Evolutionary conservation across 768 basidiomycete species (phyloP), one percentile per base, ranked within the genome.

Genomic region (Boletus rubroflammeus): DNA sequence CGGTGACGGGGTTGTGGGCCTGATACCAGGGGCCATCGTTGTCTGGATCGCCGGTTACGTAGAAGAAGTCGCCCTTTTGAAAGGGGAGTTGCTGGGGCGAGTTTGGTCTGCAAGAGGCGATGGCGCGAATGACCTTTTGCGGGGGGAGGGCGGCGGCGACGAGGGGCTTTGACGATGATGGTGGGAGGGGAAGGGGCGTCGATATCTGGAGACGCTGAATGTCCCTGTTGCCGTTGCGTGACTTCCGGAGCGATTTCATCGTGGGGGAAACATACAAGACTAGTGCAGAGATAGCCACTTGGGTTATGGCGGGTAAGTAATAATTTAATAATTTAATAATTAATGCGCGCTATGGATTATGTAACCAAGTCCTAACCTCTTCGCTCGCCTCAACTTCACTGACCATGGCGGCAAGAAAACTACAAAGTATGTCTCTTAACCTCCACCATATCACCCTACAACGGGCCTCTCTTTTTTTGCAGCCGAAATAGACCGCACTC

Each of bases 401-500:
- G 59, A 74, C 70, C 71, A 94, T 94, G 92, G 92, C 92, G 59
- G 90, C 90, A 64, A 75, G 92, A 73, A 94, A 94, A 76, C 81
- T 94, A 58, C 92, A 94, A 80, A 86, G 92, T 92, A 61, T 54
- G 77, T 69, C 34, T 38, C 10, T 14, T 10, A 4, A 13, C 4
- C 3, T 0, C 10, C 2, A 8, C 13, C 54, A 14, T 43, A 5
- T 31, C 47, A 5, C 34, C 28, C 53, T 8, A n/a, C 47, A 3
- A 28, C 46, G n/a, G n/a, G n/a, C n/a, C n/a, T n/a, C 19, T n/a
- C n/a, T 19, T 35, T 13, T 3, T 7, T 5, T 21, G 38, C 74
- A 99, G 96, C 93, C 72, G 97, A 99, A 77, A 98, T 99, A 62
- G 97, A 98, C 84, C 85, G 91, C 69, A 98, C 96, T 46, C 79